Base-by-base conservation (phyloP, 2,329 filamentous ascomycete genomes). In the Aspergillus japonicus region DNA sequence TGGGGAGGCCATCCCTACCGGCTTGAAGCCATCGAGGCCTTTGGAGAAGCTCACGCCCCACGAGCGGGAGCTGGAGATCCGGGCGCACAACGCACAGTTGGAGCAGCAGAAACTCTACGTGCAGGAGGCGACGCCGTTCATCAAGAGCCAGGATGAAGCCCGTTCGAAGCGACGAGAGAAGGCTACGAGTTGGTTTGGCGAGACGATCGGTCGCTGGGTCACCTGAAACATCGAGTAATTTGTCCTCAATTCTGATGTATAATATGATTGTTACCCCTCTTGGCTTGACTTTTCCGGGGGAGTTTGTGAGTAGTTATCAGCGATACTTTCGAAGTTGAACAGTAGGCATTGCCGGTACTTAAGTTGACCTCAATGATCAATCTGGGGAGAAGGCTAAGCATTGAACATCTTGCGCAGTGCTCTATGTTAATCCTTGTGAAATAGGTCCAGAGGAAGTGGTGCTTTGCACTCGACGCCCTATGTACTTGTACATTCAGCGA, bases 61-160 rank as follows among this genome's bases (percentile, higher is more conserved):
- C 58, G 78, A 81, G 61, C 72, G 78, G 50, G 79, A 81, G 57
- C 60, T 81, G 59, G 78, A 78, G 56, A 74, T 79, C 29, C 71
- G 73, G 54, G 68, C 73, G 12, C 69, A 77, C 55, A 71, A 76
- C 58, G 71, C 77, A 47, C 68, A 75, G 35, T 49, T 76, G 35
- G 73, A 75, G 29, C 74, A 77, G 52, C 69, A 73, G 35, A 75
- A 72, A 54, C 26, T 69, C 26, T 78, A 77, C 62, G 65, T 68
- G 39, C 63, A 77, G 54, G 73, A 75, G 63, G 74, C 75, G 14
- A 66, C 62, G 24, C 70, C 72, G 4, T 73, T 74, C 59, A 68
- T 78, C 58, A 73, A 76, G 59, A 63, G 68, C 5, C 75, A 78
- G 19, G 71, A 75, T 6, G 69, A 74, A 29, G 71, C 73, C n/a